Conservation (phyloP, 345 rosid species). For the Eucalyptus erythrocorys region DNA sequence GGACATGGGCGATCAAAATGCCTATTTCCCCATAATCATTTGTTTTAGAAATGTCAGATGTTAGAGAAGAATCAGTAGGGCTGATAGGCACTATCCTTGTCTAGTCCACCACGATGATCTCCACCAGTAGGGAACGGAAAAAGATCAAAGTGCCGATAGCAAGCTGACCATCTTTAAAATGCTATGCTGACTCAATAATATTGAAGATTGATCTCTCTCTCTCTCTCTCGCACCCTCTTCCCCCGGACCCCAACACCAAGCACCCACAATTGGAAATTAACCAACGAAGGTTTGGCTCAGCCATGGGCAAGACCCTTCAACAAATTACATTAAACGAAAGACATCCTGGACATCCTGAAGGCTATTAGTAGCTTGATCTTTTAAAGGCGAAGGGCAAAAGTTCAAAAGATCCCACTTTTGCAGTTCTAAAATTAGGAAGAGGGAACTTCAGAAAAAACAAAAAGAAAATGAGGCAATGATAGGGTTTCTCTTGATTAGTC, state of each 20-base stretch:
- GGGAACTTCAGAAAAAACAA: not conserved
- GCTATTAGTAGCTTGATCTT: not conserved
- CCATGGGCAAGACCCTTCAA: not conserved
- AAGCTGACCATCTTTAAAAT: not conserved
- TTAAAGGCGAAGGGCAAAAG: not conserved
- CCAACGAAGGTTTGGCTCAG: not conserved
- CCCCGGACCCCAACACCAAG: not conserved
- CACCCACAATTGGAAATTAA: not conserved
- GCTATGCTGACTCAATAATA: not conserved
- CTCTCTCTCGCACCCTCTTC: not conserved
- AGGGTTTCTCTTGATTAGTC: not conserved
- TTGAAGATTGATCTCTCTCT: not conserved
- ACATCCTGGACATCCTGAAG: not conserved
- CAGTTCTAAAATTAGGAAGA: not conserved
- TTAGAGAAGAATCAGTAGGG: not conserved
- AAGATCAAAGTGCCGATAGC: not conserved
- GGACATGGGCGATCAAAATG: not conserved
- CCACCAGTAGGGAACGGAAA: not conserved
- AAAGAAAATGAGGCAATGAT: not conserved
- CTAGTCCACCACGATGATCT: not conserved
- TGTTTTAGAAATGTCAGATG: not conserved
- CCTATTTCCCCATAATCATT: not conserved
- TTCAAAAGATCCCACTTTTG: not conserved
- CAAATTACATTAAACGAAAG: not conserved
- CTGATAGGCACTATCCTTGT: not conserved